Evolutionary conservation across 75 land plant genomes (phyloP), one percentile per base, ranked within the genome.

Genomic region (Gnetum montanum): DNA sequence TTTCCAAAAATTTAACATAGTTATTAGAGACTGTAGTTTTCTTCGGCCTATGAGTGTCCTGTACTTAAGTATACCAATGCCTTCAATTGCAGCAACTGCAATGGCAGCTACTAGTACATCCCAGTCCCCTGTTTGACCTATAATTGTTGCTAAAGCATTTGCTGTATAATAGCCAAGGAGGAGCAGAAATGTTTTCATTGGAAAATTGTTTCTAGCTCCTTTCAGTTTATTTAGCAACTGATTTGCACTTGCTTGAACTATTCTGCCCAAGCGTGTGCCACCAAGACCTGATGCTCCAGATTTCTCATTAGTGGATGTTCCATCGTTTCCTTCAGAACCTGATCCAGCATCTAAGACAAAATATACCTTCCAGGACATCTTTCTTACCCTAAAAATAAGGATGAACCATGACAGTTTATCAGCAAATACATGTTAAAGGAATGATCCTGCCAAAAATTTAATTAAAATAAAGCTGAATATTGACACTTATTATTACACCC

Each of bases 81-180:
- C 87, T 50, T 94, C 96, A 16, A 89, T 94, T 37, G 85, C 75
- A 54, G 98, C 96, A 43, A 94, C 98, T 3, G 85, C 77, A 31
- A 94, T 70, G 22, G 88, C 98, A 10, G 96, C 98, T 30, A 90
- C 98, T 18, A 94, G 43, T 4, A 94, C 96, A 67, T 94, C 98
- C 98, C 96, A 94, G 29, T 94, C 96, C 33, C 98, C 96, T 6
- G 98, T 89, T 70, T 94, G 96, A 1, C 98, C 98, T 13, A 94
- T 62, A 19, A 94, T 83, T 4, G 98, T 94, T 6, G 98, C 98
- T 27, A 94, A 51, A 23, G 98, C 96, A 71, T 94, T 94, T 16
- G 98, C 96, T 50, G 85, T 78, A 67, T 82, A 94, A 69, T 77
- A 94, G 13, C 98, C 98, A 31, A 94, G 57, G 7, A 94, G 83